phyloP scores from a whole-genome alignment of 1,139 yeast genomes.

The Saccharomyces hybrid region DNA sequence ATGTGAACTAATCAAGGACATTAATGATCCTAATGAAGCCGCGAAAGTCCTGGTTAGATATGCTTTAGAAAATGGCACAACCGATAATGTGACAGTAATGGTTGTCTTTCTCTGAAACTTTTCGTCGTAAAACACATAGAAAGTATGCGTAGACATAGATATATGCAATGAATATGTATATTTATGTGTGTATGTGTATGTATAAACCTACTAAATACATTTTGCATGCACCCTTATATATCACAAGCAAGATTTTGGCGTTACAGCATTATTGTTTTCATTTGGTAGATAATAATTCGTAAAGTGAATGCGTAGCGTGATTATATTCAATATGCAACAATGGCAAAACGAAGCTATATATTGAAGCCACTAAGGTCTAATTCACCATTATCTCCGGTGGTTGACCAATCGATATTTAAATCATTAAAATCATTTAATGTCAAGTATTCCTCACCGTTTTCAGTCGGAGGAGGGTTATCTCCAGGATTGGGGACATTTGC shows the following conservation, averaged over 20 bases:
- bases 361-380: slow-evolving; percentile 28
- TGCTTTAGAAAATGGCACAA: slow-evolving; percentile 74
- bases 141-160: background rate
- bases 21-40: slow-evolving; percentile 56
- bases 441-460: slow-evolving; percentile 27
- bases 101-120: slow-evolving; percentile 38
- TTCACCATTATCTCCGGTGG: slow-evolving; percentile 26
- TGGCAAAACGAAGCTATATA: slow-evolving; percentile 12
- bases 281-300: background rate
- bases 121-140: background rate
- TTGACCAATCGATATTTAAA: slow-evolving; percentile 33
- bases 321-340: background rate
- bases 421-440: slow-evolving; percentile 33
- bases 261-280: too few relatives aligned
- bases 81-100: slow-evolving; percentile 94
- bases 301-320: background rate
- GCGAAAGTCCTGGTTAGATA: slow-evolving; percentile 61
- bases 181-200: background rate
- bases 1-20: slow-evolving; percentile 55
- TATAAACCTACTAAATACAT: background rate
- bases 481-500: background rate
- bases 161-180: background rate
- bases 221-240: background rate
- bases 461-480: slow-evolving; percentile 7
- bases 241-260: background rate